Conservation (phyloP, 164 flowering plant species). For the Kalanchoe fedtschenkoi region DNA sequence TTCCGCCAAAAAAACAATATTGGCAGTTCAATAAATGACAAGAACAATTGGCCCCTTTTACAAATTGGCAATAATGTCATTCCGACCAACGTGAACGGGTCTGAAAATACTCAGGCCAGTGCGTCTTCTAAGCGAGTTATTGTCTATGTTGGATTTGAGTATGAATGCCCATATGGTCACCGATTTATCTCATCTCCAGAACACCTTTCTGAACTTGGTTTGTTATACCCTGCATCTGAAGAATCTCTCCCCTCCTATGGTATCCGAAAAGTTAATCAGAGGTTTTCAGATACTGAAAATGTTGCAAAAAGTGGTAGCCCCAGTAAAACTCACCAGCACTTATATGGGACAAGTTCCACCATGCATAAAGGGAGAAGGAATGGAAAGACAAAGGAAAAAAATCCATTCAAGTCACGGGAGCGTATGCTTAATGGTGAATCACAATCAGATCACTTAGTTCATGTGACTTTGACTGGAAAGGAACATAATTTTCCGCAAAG, state of each 20-base stretch:
- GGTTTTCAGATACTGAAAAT: constrained; percentile 20
- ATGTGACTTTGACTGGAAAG: constrained; percentile 17
- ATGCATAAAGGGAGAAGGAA: constrained; percentile 19
- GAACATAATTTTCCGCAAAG: constrained; percentile 20
- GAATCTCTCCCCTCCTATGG: constrained; percentile 22
- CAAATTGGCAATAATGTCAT: constrained; percentile 58
- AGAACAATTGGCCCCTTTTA: constrained; percentile 29
- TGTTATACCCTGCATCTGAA: constrained; percentile 32
- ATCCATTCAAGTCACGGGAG: constrained; percentile 25
- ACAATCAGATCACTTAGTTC: constrained; percentile 13
- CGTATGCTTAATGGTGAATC: constrained; percentile 17
- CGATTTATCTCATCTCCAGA: constrained; percentile 63
- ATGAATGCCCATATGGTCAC: constrained; percentile 89
- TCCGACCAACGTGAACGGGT: constrained; percentile 28
- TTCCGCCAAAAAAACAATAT: constrained; percentile 21
- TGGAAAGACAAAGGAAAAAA: constrained; percentile 6
- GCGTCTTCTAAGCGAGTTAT: constrained; percentile 31
- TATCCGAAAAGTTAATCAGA: constrained; percentile 19
- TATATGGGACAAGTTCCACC: constrained; percentile 18
- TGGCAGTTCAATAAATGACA: constrained; percentile 11
- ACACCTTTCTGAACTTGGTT: constrained; percentile 53
- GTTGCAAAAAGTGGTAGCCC: constrained; percentile 23
- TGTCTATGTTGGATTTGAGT: constrained; percentile 80
- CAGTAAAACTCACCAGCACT: constrained; percentile 26
- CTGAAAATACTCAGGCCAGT: constrained; percentile 22